Conservation (phyloP, 768 basidiomycete genomes). For the Mycena maculata region DNA sequence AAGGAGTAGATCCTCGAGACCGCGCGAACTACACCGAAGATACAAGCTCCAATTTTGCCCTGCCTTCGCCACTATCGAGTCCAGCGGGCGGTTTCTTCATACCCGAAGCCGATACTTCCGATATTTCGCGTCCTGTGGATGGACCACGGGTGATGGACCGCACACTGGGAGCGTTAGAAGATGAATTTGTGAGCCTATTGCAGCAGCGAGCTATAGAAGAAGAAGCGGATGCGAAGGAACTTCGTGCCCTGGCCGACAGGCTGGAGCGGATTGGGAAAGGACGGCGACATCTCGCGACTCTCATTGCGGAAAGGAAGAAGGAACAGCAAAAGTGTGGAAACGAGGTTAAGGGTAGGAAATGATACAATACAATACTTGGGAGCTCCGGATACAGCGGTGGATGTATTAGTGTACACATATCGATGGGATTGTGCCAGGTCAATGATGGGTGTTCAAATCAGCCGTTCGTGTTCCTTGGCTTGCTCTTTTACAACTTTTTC, state of each 20-base stretch:
- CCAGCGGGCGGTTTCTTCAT: background rate
- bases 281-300: slow-evolving; percentile 15
- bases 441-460: slow-evolving; percentile 44
- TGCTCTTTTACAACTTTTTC: slow-evolving; percentile 76
- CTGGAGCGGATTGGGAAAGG: slow-evolving; percentile 22
- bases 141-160: slow-evolving; percentile 1
- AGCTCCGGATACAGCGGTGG: slow-evolving; percentile 23
- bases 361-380: slow-evolving; percentile 12
- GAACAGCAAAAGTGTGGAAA: background rate
- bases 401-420: slow-evolving; percentile 26
- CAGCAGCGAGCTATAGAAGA: slow-evolving; percentile 28
- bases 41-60: slow-evolving; percentile 5
- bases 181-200: slow-evolving; percentile 32
- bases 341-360: background rate
- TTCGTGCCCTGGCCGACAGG: slow-evolving; percentile 27
- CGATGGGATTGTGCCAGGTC: background rate
- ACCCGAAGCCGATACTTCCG: slow-evolving; percentile 9
- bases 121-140: background rate
- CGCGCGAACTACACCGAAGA: background rate
- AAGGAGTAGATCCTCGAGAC: slow-evolving; percentile 15
- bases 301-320: slow-evolving; percentile 22
- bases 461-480: slow-evolving; percentile 60
- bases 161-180: slow-evolving; percentile 27
- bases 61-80: slow-evolving; percentile 4
- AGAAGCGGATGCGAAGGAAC: slow-evolving; percentile 28